Evolutionary conservation across 2,329 filamentous ascomycete species (phyloP).

Genomic region (Fusarium haematococcum): DNA sequence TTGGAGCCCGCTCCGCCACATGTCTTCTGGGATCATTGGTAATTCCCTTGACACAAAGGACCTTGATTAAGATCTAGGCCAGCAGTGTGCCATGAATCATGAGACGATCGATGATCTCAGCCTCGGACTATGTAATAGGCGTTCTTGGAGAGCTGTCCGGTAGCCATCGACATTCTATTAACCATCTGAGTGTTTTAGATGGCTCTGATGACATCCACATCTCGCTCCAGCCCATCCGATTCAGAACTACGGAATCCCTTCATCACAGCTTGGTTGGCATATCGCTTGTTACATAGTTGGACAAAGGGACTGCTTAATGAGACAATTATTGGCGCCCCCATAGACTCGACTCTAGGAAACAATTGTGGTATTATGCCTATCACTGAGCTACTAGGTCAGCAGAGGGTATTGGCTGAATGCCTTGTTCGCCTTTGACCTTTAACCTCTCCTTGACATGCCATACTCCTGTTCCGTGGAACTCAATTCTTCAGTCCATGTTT

Average conservation of each 20-base stretch:
- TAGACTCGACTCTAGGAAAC: background rate
- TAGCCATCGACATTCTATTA: background rate
- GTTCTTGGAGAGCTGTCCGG: background rate
- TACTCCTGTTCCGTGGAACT: background rate
- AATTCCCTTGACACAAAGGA: no score
- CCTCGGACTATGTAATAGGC: background rate
- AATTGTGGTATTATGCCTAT: background rate
- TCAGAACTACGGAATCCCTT: background rate
- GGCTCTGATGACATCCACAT: background rate
- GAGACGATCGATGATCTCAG: background rate
- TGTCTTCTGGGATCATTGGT: no score
- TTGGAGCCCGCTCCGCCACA: no score
- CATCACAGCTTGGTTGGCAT: background rate
- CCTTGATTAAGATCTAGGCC: background rate
- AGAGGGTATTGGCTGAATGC: background rate
- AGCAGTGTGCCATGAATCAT: background rate
- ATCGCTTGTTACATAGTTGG: background rate
- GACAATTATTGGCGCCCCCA: background rate
- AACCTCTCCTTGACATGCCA: background rate
- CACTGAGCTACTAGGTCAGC: background rate
- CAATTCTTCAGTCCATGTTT: background rate
- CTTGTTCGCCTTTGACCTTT: background rate
- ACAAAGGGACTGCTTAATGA: background rate
- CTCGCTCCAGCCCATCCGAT: background rate
- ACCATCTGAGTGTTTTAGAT: background rate